Percentiles rank a stretch among this genome's conserved stretches.
Evolutionary conservation across 345 rosid genomes (phyloP).

Genomic region (Murraya paniculata): DNA sequence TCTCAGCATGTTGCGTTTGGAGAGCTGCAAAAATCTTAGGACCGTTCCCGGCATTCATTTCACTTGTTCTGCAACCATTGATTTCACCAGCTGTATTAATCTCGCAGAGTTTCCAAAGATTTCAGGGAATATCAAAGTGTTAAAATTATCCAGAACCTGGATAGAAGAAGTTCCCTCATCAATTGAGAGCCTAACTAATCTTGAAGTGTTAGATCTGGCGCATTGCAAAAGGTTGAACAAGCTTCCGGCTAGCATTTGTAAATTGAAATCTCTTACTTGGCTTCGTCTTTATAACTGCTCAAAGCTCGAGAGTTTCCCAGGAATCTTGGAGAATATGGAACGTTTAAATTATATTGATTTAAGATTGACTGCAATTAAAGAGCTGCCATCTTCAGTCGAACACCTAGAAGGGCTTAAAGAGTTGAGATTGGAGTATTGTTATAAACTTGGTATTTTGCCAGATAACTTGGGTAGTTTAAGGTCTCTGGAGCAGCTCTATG

Average conservation of each 20-base stretch:
- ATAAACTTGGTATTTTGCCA: not conserved
- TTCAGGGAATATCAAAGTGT: too few relatives aligned
- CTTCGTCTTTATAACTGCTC: not conserved
- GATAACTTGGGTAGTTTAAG: not conserved
- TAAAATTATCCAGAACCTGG: too few relatives aligned
- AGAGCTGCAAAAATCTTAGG: not conserved
- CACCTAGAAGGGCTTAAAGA: not conserved
- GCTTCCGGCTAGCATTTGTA: not conserved
- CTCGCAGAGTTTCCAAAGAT: too few relatives aligned
- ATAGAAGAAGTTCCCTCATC: too few relatives aligned
- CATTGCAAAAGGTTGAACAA: not conserved
- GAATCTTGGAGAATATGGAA: not conserved
- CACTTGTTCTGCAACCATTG: not conserved
- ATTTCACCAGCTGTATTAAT: too few relatives aligned
- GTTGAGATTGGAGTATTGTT: not conserved
- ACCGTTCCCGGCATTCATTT: not conserved
- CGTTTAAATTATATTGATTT: not conserved
- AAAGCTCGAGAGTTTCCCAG: not conserved
- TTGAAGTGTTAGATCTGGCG: not conserved
- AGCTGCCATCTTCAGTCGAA: not conserved
- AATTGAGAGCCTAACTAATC: too few relatives aligned
- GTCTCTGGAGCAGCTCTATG: not conserved
- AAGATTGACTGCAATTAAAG: not conserved
- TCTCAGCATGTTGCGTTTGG: not conserved
- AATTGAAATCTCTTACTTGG: constrained; percentile 1